Base-by-base conservation (phyloP, 2,329 filamentous ascomycete genomes). In the Orbilia brochopaga region DNA sequence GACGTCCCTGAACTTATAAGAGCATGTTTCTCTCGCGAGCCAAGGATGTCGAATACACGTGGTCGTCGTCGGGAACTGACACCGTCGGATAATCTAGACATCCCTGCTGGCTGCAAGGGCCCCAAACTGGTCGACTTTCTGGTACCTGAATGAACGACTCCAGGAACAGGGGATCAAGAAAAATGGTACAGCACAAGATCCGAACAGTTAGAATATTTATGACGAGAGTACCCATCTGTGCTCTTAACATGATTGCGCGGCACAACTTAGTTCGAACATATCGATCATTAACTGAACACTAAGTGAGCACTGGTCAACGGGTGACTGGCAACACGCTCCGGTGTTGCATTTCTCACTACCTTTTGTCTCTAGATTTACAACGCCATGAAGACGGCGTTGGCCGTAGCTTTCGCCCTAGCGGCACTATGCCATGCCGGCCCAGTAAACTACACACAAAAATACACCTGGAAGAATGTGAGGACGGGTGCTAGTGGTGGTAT, bases 401-500 rank as follows among this genome's bases (percentile, higher is more conserved):
- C 51, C 2, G 32, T 57, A 15, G 60, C 48, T 24, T 56, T 72
- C 27, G 60, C 55, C 40, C 42, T 72, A 0, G 67, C 60, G 8
- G 60, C 50, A 10, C 59, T 72, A 11, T 72, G 59, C 27, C 48
- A 42, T 11, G 60, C 60, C 21, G 35, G 55, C 19, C 67, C 67
- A n/a, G 65, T 70, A 21, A 72, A 64, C 21, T 72, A 72, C 27
- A 72, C 73, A 10, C 67, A 75, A 60, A 52, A 73, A 44, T 80
- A 78, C 69, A 79, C 79, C 17, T 83, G 83, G 83, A 79, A 82
- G 60, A 84, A 83, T 76, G 83, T 83, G 53, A 79, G 79, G 58
- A 84, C 85, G 37, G 84, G 84, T 61, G 84, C 83, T 15, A 84
- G 85, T 8, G 85, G 85, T 53, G 85, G 67, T 72, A 61, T 37